phyloP scores from a whole-genome alignment of 495 filamentous ascomycete genomes.

The Tuber microsphaerosporum region DNA sequence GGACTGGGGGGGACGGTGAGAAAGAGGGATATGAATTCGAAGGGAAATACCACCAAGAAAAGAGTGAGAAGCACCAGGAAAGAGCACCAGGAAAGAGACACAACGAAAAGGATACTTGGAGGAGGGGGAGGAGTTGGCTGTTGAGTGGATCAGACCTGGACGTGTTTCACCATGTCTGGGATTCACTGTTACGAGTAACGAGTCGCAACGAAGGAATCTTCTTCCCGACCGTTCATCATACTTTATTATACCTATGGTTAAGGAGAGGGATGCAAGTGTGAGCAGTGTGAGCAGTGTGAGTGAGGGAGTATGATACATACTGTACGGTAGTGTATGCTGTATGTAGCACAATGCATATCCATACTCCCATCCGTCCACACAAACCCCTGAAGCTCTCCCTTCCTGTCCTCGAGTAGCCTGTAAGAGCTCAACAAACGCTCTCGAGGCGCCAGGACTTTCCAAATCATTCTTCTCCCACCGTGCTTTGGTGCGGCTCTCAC shows the following conservation, averaged over 20 bases:
- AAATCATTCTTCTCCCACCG: neutral
- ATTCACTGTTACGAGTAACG: conserved; percentile 23
- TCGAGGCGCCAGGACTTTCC: conserved; percentile 5
- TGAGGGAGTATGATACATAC: conserved; percentile 4
- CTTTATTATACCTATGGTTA: neutral
- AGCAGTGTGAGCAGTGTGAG: neutral
- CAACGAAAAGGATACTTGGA: neutral
- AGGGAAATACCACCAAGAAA: neutral
- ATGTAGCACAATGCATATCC: conserved; percentile 7
- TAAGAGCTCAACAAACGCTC: neutral
- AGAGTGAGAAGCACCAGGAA: no score
- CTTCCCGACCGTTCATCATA: neutral
- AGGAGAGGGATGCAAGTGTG: neutral
- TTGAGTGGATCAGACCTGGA: conserved; percentile 23
- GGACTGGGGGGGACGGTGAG: neutral
- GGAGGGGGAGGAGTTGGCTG: conserved; percentile 29
- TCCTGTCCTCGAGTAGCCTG: no score
- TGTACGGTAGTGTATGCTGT: neutral
- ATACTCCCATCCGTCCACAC: neutral
- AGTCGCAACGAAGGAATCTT: conserved; percentile 2
- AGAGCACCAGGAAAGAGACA: neutral
- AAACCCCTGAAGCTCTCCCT: neutral
- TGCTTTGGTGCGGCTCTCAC: conserved; percentile 1
- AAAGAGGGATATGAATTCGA: neutral
- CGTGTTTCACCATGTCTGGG: conserved; percentile 37